These are phyloP conservation scores for Barnettozyma botsteinii DNA, from an alignment of 805 yeast genomes.

Conservation along the genomic window DNA sequence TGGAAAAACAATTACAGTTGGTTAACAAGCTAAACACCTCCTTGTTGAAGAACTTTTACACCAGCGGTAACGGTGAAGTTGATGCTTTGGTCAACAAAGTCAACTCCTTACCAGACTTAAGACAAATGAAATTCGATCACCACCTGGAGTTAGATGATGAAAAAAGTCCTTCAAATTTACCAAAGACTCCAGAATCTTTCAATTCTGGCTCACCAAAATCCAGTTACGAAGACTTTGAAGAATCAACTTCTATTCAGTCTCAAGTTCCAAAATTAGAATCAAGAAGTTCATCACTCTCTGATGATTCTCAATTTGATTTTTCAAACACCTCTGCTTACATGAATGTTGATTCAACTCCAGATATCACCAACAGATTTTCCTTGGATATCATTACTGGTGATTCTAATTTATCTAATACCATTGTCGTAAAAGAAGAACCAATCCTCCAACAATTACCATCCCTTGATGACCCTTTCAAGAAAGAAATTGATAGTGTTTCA, in stretches of 20 bases:
- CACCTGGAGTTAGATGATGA: slow-evolving; percentile 14
- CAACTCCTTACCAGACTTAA: slow-evolving; percentile 20
- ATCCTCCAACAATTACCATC: slow-evolving; percentile 1
- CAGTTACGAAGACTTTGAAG: slow-evolving; percentile 8
- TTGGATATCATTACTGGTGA: slow-evolving; percentile 20
- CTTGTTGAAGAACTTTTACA: slow-evolving; percentile 12
- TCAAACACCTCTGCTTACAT: slow-evolving; percentile 7
- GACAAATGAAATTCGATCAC: slow-evolving; percentile 18
- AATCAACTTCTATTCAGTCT: not conserved
- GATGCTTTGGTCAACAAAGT: slow-evolving; percentile 14
- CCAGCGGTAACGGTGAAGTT: slow-evolving; percentile 17
- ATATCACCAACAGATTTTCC: slow-evolving; percentile 23
- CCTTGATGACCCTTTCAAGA: slow-evolving; percentile 10
- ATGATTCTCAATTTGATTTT: slow-evolving; percentile 8
- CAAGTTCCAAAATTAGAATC: slow-evolving; percentile 17
- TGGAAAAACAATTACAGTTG: slow-evolving; percentile 22
- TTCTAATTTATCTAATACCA: slow-evolving; percentile 1
- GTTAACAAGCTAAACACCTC: slow-evolving; percentile 14
- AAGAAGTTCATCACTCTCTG: slow-evolving; percentile 12
- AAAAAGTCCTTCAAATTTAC: slow-evolving; percentile 7
- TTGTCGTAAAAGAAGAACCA: slow-evolving; percentile 14
- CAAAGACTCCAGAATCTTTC: slow-evolving; percentile 26
- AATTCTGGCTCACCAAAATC: slow-evolving; percentile 17
- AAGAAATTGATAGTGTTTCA: slow-evolving; percentile 6
- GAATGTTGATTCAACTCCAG: slow-evolving; percentile 15